Conservation (phyloP, 225 moss, liverwort and hornwort genomes). For the Pleurozium schreberi region DNA sequence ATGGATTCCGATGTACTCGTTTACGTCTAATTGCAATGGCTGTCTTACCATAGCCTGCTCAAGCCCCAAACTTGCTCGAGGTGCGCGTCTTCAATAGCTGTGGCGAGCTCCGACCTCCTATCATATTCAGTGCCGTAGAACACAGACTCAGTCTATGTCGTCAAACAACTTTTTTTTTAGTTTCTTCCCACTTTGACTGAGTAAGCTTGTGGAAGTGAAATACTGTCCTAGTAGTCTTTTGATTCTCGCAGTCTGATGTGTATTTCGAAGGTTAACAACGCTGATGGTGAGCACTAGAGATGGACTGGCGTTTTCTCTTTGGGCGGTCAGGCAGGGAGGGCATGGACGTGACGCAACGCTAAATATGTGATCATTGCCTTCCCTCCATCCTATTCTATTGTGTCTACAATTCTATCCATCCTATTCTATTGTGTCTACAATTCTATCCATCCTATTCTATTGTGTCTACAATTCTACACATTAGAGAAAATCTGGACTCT, state of each 20-base stretch:
- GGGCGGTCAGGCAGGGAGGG: not conserved
- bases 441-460: too few species aligned
- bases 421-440: too few species aligned
- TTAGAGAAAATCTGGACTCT: too few species aligned
- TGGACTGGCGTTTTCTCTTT: not conserved
- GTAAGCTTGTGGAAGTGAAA: not conserved
- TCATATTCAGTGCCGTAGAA: too few species aligned
- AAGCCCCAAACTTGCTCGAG: not conserved
- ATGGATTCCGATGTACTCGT: not conserved
- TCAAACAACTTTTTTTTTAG: not conserved
- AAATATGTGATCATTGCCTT: not conserved
- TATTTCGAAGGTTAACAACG: not conserved
- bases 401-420: too few species aligned
- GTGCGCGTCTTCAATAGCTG: not conserved
- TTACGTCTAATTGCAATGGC: not conserved
- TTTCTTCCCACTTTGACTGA: not conserved
- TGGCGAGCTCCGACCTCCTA: not conserved
- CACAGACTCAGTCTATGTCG: not conserved
- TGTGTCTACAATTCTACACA: too few species aligned
- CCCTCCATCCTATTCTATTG: too few species aligned
- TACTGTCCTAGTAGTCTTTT: not conserved
- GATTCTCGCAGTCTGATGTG: not conserved
- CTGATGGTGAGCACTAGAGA: not conserved
- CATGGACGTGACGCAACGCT: not conserved
- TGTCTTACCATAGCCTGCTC: not conserved